Evolutionary conservation across 768 basidiomycete species (phyloP).

Genomic region (Trametes cingulata): DNA sequence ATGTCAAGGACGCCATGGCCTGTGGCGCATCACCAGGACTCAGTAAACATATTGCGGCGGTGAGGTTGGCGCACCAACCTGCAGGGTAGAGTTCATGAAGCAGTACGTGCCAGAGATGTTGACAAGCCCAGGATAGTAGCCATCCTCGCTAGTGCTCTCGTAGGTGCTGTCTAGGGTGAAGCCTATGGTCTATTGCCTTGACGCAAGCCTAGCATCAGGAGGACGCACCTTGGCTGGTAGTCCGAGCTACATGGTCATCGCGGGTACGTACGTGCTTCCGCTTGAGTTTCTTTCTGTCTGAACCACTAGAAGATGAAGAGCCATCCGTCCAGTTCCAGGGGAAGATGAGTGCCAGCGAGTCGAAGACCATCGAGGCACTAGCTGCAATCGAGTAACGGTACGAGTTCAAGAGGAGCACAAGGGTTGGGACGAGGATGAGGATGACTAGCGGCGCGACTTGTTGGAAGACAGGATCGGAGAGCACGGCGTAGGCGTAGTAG

Average conservation of each 20-base stretch:
- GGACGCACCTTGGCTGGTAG: constrained; percentile 11
- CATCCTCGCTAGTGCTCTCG: constrained; percentile 30
- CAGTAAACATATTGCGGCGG: not conserved
- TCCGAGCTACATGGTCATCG: constrained; percentile 54
- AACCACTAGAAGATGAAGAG: constrained; percentile 13
- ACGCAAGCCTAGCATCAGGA: not conserved
- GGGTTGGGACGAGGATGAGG: constrained; percentile 46
- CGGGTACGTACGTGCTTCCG: constrained; percentile 54
- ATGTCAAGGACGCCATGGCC: constrained; percentile 87
- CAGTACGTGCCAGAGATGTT: constrained; percentile 97
- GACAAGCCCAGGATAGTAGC: constrained; percentile 86
- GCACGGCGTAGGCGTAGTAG: constrained; percentile 16
- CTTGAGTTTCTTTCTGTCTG: constrained; percentile 42
- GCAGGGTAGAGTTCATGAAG: constrained; percentile 96
- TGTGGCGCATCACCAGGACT: constrained; percentile 30
- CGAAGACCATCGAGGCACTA: constrained; percentile 53
- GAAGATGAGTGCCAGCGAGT: constrained; percentile 52
- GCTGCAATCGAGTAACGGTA: constrained; percentile 28
- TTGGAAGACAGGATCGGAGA: constrained; percentile 37
- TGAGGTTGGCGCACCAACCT: constrained; percentile 46
- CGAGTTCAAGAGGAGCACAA: constrained; percentile 34
- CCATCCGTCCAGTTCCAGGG: constrained; percentile 64
- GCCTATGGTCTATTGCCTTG: not conserved
- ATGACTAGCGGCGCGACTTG: constrained; percentile 61
- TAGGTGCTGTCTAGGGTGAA: constrained; percentile 8